Percentiles rank a stretch among this genome's conserved stretches.
These are phyloP conservation scores for Trypanosoma conorhini DNA, from an alignment of 208 protist species.

Conservation along the genomic window DNA sequence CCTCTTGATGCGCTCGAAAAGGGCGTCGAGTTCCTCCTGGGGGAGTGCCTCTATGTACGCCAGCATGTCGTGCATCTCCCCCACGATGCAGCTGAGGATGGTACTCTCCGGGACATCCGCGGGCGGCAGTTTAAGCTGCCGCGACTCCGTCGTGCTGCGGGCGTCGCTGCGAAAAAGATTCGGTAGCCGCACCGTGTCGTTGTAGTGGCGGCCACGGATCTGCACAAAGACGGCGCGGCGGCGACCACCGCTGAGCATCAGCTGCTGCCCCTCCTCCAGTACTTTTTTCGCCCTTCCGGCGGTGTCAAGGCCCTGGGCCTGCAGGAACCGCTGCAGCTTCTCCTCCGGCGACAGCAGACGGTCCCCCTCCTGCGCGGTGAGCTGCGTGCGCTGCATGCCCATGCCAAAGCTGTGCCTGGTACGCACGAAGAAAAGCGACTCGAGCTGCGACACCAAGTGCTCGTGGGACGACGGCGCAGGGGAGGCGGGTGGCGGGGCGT, in stretches of 20 bases:
- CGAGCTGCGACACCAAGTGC: conserved; percentile 28
- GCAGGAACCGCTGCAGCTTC: conserved; percentile 73
- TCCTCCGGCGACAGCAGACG: conserved; percentile 63
- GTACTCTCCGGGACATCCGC: conserved; percentile 71
- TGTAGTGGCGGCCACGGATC: conserved; percentile 60
- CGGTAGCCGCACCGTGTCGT: conserved; percentile 70
- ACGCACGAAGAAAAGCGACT: conserved; percentile 66
- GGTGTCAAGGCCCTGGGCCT: conserved; percentile 83
- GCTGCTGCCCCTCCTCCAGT: conserved; percentile 65
- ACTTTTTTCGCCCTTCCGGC: conserved; percentile 37
- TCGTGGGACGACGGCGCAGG: no score
- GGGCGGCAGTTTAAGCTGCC: conserved; percentile 64
- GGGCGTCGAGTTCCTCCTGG: no score
- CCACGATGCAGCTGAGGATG: conserved; percentile 61
- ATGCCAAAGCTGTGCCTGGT: conserved; percentile 83
- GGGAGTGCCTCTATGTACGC: no score
- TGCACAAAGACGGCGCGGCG: conserved; percentile 82
- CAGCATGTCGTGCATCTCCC: conserved; percentile 45
- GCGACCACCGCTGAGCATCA: conserved; percentile 64
- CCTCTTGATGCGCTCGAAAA: no score
- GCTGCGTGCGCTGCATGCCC: conserved; percentile 81
- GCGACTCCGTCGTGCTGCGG: conserved; percentile 60
- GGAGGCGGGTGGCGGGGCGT: no score
- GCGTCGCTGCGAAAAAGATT: conserved; percentile 64
- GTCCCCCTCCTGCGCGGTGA: conserved; percentile 59